phyloP scores from a whole-genome alignment of 306 rosid genomes.

The Chamaecrista fasciculata region DNA sequence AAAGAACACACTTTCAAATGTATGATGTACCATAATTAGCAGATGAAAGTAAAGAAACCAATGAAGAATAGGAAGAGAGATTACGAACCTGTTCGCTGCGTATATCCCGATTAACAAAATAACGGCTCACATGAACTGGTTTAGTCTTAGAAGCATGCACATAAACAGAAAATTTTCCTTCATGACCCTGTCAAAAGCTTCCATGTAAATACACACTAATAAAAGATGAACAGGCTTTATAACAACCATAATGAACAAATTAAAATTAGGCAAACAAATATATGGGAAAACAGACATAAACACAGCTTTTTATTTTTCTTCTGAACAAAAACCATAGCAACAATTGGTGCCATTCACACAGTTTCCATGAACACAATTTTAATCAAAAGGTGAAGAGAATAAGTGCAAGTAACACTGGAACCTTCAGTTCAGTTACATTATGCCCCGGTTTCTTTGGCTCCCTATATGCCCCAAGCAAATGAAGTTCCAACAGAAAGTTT shows the following conservation, averaged over 20 bases:
- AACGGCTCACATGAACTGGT: constrained; percentile 81
- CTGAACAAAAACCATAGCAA: background rate
- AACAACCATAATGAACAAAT: constrained; percentile 20
- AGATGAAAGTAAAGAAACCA: constrained; percentile 1
- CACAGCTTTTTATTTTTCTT: background rate
- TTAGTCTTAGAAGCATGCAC: constrained; percentile 87
- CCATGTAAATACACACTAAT: constrained; percentile 13
- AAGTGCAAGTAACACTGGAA: background rate
- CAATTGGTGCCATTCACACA: constrained; percentile 8
- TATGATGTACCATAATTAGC: background rate
- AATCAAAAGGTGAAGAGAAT: background rate
- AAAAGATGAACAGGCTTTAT: constrained; percentile 9
- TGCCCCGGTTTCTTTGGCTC: constrained; percentile 4
- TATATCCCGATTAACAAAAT: constrained; percentile 67
- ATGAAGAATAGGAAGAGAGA: background rate
- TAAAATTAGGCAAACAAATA: constrained; percentile 10
- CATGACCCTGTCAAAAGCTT: constrained; percentile 79
- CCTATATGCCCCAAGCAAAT: background rate
- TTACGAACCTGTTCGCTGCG: constrained; percentile 72
- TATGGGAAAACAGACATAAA: background rate
- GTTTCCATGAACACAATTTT: background rate
- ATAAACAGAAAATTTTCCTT: constrained; percentile 87
- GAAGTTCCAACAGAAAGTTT: background rate
- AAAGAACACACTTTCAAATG: background rate
- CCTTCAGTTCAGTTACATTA: background rate